A percentile compares a stretch with the other conserved stretches of the same genome.
These are phyloP conservation scores for Sugiyamaella boreocaroliniensis DNA, from an alignment of 805 yeast genomes.

Conservation along the genomic window DNA sequence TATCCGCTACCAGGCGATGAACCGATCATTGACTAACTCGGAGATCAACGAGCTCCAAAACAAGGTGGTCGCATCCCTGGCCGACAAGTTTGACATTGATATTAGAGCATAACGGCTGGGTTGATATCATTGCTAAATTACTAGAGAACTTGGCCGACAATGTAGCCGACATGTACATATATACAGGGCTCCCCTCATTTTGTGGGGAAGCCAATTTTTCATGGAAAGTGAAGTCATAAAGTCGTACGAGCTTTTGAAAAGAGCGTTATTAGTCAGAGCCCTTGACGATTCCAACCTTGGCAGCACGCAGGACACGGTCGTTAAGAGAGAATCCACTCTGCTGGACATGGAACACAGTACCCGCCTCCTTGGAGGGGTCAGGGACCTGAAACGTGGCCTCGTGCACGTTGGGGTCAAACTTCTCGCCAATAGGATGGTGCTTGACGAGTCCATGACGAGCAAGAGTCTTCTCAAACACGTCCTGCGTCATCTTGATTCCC, in stretches of 20 bases:
- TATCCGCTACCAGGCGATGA: slow-evolving; percentile 92
- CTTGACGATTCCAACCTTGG: slow-evolving; percentile 91
- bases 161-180: slow-evolving; percentile 7
- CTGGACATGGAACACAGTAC: slow-evolving; percentile 88
- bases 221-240: neutral
- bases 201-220: neutral
- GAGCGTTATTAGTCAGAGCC: slow-evolving; percentile 32
- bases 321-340: slow-evolving; percentile 83
- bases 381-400: slow-evolving; percentile 89
- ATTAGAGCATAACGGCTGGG: slow-evolving; percentile 35
- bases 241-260: neutral
- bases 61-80: slow-evolving; percentile 53
- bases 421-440: slow-evolving; percentile 76
- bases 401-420: slow-evolving; percentile 84
- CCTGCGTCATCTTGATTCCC: slow-evolving; percentile 87
- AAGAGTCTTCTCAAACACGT: slow-evolving; percentile 77
- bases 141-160: neutral
- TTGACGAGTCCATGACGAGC: slow-evolving; percentile 71
- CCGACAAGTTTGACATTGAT: slow-evolving; percentile 47
- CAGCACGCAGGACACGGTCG: slow-evolving; percentile 86
- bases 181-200: neutral
- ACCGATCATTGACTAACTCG: slow-evolving; percentile 75
- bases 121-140: neutral
- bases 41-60: slow-evolving; percentile 75
- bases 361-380: slow-evolving; percentile 82